Conservation (phyloP, 495 filamentous ascomycete species). For the Penicillium cosmopolitanum region DNA sequence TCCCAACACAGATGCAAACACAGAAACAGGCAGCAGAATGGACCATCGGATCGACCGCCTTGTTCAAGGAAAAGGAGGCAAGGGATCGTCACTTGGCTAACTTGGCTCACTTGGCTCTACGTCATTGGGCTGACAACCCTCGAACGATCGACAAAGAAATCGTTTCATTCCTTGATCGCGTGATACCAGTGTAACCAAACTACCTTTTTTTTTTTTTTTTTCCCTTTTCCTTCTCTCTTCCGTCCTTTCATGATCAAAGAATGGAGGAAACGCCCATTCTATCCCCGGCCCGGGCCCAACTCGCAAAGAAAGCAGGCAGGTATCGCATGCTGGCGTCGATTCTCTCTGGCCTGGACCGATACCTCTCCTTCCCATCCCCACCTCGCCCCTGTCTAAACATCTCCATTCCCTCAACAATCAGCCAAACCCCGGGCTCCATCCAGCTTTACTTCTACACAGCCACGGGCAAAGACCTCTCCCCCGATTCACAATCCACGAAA, state of each 20-base stretch:
- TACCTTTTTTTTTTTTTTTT: not conserved
- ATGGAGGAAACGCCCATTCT: not conserved
- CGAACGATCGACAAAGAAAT: not conserved
- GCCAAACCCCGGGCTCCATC: slow-evolving; percentile 21
- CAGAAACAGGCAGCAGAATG: no score
- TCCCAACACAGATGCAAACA: not conserved
- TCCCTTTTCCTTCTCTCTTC: not conserved
- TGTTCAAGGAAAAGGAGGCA: not conserved
- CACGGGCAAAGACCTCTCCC: not conserved
- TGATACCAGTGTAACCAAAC: not conserved
- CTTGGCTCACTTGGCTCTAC: slow-evolving; percentile 1
- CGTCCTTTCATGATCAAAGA: not conserved
- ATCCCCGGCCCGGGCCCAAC: slow-evolving; percentile 4
- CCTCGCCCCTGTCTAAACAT: slow-evolving; percentile 11
- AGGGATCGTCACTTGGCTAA: slow-evolving; percentile 1
- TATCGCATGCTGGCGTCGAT: slow-evolving; percentile 20
- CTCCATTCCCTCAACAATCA: slow-evolving; percentile 26
- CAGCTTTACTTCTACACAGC: slow-evolving; percentile 28
- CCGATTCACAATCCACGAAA: not conserved
- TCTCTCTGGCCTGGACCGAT: slow-evolving; percentile 26
- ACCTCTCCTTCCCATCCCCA: slow-evolving; percentile 23
- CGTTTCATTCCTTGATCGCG: not conserved
- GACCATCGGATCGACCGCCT: not conserved
- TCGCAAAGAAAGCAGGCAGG: slow-evolving; percentile 16
- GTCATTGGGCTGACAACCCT: not conserved